Base-by-base conservation (phyloP, 768 basidiomycete genomes). In the Lentinula sp. region DNA sequence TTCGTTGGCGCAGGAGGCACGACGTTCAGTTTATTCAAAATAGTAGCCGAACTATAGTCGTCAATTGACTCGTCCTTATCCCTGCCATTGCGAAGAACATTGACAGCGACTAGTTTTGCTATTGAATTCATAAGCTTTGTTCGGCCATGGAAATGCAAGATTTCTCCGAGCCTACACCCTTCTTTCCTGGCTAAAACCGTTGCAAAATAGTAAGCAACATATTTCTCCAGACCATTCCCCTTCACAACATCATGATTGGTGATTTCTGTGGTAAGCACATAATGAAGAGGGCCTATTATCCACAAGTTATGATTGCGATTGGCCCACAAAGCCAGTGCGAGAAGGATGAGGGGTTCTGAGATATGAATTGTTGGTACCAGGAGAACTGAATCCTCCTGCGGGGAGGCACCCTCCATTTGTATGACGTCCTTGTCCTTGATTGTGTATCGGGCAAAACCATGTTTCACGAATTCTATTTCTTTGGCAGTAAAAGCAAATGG, bases 221-320 rank as follows among this genome's bases (percentile, higher is more conserved):
- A 79, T 62, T 78, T 77, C 64, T 81, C 79, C 62, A 79, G 77
- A 2, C 79, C 79, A 51, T 81, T 81, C 6, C 73, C 76, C 6
- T 57, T 53, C 6, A 18, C 36, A 67, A 65, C 2, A 73, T 72
- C 48, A 76, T 70, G 0, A 61, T 15, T 12, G 67, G 66, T 55
- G 78, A 74, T 4, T 74, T 74, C 15, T 48, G 28, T n/a, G 46
- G 12, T 12, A 9, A 48, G 46, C 9, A 16, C 46, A 23, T 48
- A 48, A 48, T n/a, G 46, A 23, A 48, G 20, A 12, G 56, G 79
- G 74, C 61, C 69, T 67, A 57, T 74, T 75, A 63, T 78, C 77
- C 61, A 67, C 73, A 6, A 71, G 66, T 8, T 67, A 68, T 65
- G 72, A 70, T 61, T 77, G 70, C 8, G 64, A 58, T 35, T 78